Evolutionary conservation across 1,284 basidiomycete genomes (phyloP).

Genomic region (Agaricales sp.): DNA sequence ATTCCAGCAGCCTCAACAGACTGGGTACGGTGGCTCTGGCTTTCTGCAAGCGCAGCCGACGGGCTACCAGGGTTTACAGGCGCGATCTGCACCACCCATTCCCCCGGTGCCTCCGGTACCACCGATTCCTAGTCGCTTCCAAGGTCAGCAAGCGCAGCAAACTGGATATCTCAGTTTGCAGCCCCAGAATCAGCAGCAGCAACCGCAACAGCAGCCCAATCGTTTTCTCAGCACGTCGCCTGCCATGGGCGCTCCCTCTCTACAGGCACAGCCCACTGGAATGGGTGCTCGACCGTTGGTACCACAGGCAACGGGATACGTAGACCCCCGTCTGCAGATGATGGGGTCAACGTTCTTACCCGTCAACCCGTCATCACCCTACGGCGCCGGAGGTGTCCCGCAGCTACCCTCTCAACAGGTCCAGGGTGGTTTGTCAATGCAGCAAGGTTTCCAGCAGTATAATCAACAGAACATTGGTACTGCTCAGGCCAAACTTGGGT

Average conservation of each 20-base stretch:
- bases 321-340: slow-evolving; percentile 76
- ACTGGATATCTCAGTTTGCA: slow-evolving; percentile 48
- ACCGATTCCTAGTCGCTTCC: slow-evolving; percentile 14
- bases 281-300: slow-evolving; percentile 50
- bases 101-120: slow-evolving; percentile 12
- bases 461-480: slow-evolving; percentile 68
- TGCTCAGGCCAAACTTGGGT: slow-evolving; percentile 71
- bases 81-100: slow-evolving; percentile 6
- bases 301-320: slow-evolving; percentile 73
- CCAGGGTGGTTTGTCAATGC: slow-evolving; percentile 41
- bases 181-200: slow-evolving; percentile 42
- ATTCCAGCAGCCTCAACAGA: slow-evolving; percentile 10
- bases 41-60: slow-evolving; percentile 23
- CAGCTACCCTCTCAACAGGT: slow-evolving; percentile 61
- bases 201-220: slow-evolving; percentile 20
- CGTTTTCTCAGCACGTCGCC: slow-evolving; percentile 43
- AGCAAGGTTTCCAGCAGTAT: slow-evolving; percentile 73
- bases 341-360: slow-evolving; percentile 86
- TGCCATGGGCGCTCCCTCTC: slow-evolving; percentile 23
- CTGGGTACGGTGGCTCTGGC: slow-evolving; percentile 1
- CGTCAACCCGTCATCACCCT: slow-evolving; percentile 53
- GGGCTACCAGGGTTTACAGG: slow-evolving; percentile 19
- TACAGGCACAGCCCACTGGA: slow-evolving; percentile 48
- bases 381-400: slow-evolving; percentile 48
- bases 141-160: slow-evolving; percentile 35